Base-by-base conservation (phyloP, 139 green algal species). In the Yamagishiella unicocca region DNA sequence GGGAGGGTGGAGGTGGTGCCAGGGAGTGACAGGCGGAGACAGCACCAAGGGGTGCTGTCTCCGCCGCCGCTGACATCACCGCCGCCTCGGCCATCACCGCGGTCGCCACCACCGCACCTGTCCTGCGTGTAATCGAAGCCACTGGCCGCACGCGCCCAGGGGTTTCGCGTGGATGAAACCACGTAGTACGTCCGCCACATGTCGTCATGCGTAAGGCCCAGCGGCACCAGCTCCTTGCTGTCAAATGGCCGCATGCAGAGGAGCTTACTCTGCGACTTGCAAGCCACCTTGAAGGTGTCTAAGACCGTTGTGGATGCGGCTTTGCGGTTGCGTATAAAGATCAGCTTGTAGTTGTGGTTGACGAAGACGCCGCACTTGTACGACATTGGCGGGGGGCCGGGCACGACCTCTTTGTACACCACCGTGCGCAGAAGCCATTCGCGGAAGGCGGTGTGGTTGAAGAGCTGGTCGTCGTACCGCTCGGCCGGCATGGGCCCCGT, bases 291-390 rank as follows among this genome's bases (percentile, higher is more conserved):
- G 67, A 87, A 87, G 2, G 46, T 70, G 53, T 87, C 82, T 35
- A 87, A 67, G 46, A 87, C 82, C 2, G 82, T 87, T 9, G 82
- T 87, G 67, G 67, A 81, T 1, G 82, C 82, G 4, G 82, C 66
- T 37, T 87, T 87, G 67, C 82, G 82, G 82, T 87, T 87, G 33
- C 82, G 82, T 46, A 87, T 87, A 50, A 87, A 87, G 1, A 87
- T 79, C 37, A 87, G 27, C 27, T 87, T 87, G 67, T 87, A 87
- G 29, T 87, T n/a, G 53, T 87, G 82, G 35, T 87, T 87, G 0
- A 80, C 46, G n/a, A 80, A 87, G 29, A 87, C 82, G 46, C 82
- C 82, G 43, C 82, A 87, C 24, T 58, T 80, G 66, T 87, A 87
- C 12, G 82, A 87, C 82, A 87, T 87, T 25, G 82, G 82, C 24